Evolutionary conservation across 768 basidiomycete species (phyloP), one percentile per base, ranked within the genome.

Genomic region (Amanita inopinata): DNA sequence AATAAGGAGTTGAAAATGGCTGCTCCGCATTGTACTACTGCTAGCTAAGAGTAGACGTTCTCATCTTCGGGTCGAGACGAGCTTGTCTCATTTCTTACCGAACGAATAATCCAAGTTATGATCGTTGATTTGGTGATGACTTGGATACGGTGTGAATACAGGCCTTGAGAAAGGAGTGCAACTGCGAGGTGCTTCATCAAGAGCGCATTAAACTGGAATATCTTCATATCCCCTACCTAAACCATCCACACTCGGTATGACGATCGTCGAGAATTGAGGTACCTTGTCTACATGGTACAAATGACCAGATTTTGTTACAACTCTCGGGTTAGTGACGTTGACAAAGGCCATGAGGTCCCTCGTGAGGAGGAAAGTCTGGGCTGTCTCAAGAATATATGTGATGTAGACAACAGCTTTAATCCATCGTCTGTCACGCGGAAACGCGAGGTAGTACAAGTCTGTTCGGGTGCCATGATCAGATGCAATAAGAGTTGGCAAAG

Each of bases 401-500:
- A 49, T 48, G 25, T 55, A 56, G 15, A 64, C 56, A 3, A 60
- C 46, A 19, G 40, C 43, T 49, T 58, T 61, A 20, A 49, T 54
- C 24, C 46, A 36, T 12, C 41, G 19, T 10, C 44, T 40, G 33
- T 62, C 61, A 0, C 55, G 52, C 0, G 61, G 56, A 33, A 62
- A 62, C 5, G 59, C 55, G 10, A 61, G 55, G 33, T 58, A 57
- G 33, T 62, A 63, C 19, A 58, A 52, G 40, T 60, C 61, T 61
- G 27, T n/a, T n/a, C n/a, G n/a, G n/a, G n/a, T n/a, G n/a, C n/a
- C n/a, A n/a, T n/a, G 32, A 19, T n/a, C 8, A 14, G 12, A 7
- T 8, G 11, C 14, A 11, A 7, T 40, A 11, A 27, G n/a, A 7
- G 11, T n/a, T n/a, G 20, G 9, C 33, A 5, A 9, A 24, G 14